A percentile compares a stretch with the other conserved stretches of the same genome.
phyloP scores from a whole-genome alignment of 768 basidiomycete species.

The Leccinellum luteum region DNA sequence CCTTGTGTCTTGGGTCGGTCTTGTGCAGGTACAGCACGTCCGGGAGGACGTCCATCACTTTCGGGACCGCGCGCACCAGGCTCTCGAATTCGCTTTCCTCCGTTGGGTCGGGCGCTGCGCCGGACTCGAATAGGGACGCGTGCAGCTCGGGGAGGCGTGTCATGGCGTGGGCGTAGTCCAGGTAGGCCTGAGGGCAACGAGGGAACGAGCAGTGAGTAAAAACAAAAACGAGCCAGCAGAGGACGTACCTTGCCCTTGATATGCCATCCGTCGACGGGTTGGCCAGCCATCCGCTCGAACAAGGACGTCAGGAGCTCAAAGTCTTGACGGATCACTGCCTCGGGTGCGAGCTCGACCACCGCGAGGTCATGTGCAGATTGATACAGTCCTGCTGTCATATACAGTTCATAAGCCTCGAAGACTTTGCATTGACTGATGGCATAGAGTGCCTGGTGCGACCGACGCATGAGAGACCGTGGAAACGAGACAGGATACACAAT shows the following conservation, averaged over 20 bases:
- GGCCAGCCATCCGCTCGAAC: constrained; percentile 60
- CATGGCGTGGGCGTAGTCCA: constrained; percentile 71
- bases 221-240: neutral
- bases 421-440: constrained; percentile 59
- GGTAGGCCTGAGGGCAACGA: constrained; percentile 47
- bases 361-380: constrained; percentile 81
- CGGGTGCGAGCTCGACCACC: constrained; percentile 83
- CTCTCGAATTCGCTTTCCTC: constrained; percentile 58
- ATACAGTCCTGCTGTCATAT: constrained; percentile 66
- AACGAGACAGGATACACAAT: neutral
- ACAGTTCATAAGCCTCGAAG: constrained; percentile 75
- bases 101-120: constrained; percentile 43
- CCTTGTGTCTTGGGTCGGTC: constrained; percentile 60
- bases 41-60: constrained; percentile 64
- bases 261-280: constrained; percentile 72
- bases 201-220: neutral
- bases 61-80: constrained; percentile 57
- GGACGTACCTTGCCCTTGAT: constrained; percentile 71
- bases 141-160: constrained; percentile 56
- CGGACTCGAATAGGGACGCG: constrained; percentile 38
- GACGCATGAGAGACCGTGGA: neutral
- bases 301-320: constrained; percentile 62
- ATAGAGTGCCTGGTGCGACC: constrained; percentile 61
- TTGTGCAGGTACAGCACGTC: constrained; percentile 57
- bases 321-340: constrained; percentile 65